Base-by-base conservation (phyloP, 306 rosid species). In the Cicer bijugum region DNA sequence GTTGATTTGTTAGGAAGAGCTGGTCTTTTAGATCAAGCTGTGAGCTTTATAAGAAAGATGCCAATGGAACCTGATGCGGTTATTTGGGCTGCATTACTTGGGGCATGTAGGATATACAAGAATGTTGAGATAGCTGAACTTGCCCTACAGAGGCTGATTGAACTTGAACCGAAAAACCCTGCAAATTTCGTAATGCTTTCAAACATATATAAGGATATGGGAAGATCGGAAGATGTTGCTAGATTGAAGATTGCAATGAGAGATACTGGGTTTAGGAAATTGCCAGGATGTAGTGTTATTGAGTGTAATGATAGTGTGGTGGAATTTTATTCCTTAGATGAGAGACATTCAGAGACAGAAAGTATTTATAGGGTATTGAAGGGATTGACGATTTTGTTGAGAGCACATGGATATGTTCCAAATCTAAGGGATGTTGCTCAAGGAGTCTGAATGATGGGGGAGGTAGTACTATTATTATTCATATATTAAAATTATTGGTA, bases 121-220 rank as follows among this genome's bases (percentile, higher is more conserved):
- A 81, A 84, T 20, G 83, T 81, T 17, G 85, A 77, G 56, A 57
- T 84, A 42, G 85, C 85, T 6, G 97, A 90, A 76, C 17, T 84
- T 71, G 89, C 91, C 58, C 84, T 90, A 66, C 79, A 77, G 33
- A 72, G 47, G n/a, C 94, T 88, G 58, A 81, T 84, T 28, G 84
- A 87, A 75, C 86, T 92, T 53, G 98, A 90, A 83, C 98, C 98
- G 0, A 78, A 83, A 10, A 90, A 88, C 81, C 96, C 96, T 12
- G 89, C 92, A 59, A 90, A 92, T 46, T 88, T 79, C 19, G 98
- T 90, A 48, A 71, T 88, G 88, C 89, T 88, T 16, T 88, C 96
- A 0, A 92, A 92, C 83, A 73, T 92, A 55, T 92, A 92, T 46
- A 88, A 88, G 76, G 94, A 90, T 82, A 85, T 84, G 81, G 90